A percentile compares a stretch with the other conserved stretches of the same genome.
Conservation (phyloP, 1,139 yeast genomes). For the Candida labiduridarum region DNA sequence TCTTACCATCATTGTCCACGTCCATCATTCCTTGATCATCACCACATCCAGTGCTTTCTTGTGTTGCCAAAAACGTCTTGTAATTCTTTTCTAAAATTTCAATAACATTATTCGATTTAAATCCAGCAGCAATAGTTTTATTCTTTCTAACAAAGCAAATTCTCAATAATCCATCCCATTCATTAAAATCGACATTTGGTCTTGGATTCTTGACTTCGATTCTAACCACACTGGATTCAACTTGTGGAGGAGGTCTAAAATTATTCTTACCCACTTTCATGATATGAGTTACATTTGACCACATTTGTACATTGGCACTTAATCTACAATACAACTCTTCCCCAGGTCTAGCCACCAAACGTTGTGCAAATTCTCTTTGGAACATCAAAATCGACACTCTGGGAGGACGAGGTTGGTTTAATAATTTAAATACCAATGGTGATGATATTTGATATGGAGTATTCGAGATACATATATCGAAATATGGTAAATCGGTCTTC, state of each 20-base stretch:
- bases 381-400: constrained; percentile 95
- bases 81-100: constrained; percentile 88
- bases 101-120: constrained; percentile 79
- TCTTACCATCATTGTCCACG: constrained; percentile 46
- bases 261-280: constrained; percentile 98
- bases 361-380: constrained; percentile 94
- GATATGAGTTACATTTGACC: constrained; percentile 97
- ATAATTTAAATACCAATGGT: constrained; percentile 88
- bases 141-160: constrained; percentile 92
- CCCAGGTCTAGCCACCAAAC: constrained; percentile 94
- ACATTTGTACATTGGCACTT: constrained; percentile 97
- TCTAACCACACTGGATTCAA: constrained; percentile 93
- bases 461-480: constrained; percentile 93
- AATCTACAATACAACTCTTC: constrained; percentile 89
- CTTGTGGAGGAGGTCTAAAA: constrained; percentile 98
- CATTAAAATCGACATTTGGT: constrained; percentile 88
- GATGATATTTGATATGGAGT: constrained; percentile 98
- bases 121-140: constrained; percentile 90
- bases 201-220: constrained; percentile 90
- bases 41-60: constrained; percentile 51
- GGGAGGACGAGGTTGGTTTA: constrained; percentile 92
- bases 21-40: constrained; percentile 46
- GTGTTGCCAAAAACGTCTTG: constrained; percentile 71
- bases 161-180: constrained; percentile 95
- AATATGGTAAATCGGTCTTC: constrained; percentile 92